Evolutionary conservation across 148 eudicot species (phyloP), one percentile per base, ranked within the genome.

Genomic region (Vaccinium darrowii): DNA sequence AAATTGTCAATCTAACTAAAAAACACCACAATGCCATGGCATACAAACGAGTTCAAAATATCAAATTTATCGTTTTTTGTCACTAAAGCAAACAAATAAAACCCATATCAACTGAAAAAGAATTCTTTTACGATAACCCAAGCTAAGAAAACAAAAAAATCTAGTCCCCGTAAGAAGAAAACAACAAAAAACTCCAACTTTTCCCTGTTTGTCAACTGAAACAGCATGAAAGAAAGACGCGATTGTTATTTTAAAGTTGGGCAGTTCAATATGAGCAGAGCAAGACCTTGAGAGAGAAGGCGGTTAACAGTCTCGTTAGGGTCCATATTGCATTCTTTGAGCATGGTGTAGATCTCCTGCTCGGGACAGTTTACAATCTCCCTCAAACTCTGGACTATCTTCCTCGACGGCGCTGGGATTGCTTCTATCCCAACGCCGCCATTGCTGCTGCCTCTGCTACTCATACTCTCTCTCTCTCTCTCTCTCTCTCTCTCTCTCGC

Each of bases 301-400:
- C 98, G 92, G 86, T 88, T 90, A 82, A 95, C 98, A 43, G 99
- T 91, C 86, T 95, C 99, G 89, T 91, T 91, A 86, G 98, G 98
- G 95, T 97, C 98, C 99, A 97, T 97, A 81, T 97, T 91, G 88
- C 98, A 97, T 11, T 97, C 99, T 86, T 93, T 93, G 76, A 97
- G 98, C 86, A 90, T 87, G 73, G 94, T 87, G 85, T 95, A 97
- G 96, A 97, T 97, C 95, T 97, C 99, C 56, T 87, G 83, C 63
- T 97, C 99, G 36, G 98, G 88, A 60, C 91, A 93, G 88, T 89
- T 92, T 0, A 97, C 99, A 69, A 95, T 91, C 94, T 97, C 99
- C 86, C 92, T 97, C 84, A 97, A 88, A 84, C 91, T 91, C 89
- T 89, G 93, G 18, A 95, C 91, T 81, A 95, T 89, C 91, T 93